A percentile compares a stretch with the other conserved stretches of the same genome.
Evolutionary conservation across 371 early-diverging fungal species (phyloP).

Genomic region (Apophysomyces sp.): DNA sequence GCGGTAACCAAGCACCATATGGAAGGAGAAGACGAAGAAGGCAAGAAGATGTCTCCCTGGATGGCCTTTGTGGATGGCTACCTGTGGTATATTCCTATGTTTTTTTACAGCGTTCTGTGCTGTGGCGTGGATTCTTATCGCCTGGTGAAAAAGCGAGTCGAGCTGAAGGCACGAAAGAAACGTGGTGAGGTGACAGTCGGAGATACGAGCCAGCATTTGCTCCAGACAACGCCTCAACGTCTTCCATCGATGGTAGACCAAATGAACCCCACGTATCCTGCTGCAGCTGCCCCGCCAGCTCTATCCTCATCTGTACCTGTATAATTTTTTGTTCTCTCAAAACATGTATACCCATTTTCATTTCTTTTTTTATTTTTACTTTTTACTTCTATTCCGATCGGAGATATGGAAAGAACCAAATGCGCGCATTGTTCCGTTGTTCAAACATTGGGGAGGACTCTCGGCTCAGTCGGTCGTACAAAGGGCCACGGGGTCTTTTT

Average conservation of each 20-base stretch:
- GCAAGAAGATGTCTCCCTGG: slow-evolving; percentile 19
- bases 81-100: slow-evolving; percentile 44
- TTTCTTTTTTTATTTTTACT: neutral
- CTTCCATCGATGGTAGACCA: neutral
- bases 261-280: neutral
- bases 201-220: neutral
- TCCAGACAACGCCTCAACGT: neutral
- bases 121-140: slow-evolving; percentile 44
- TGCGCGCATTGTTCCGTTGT: too few relatives aligned
- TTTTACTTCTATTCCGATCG: neutral
- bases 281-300: neutral
- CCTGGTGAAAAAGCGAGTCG: slow-evolving; percentile 40
- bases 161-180: slow-evolving; percentile 20
- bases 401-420: neutral
- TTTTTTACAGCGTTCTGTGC: slow-evolving; percentile 35
- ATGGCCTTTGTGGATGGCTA: slow-evolving; percentile 42
- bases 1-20: slow-evolving; percentile 5
- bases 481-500: too few relatives aligned
- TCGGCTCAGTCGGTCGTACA: too few relatives aligned
- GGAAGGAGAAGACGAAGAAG: slow-evolving; percentile 7
- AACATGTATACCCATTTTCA: neutral
- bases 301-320: neutral
- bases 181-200: neutral
- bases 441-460: too few relatives aligned
- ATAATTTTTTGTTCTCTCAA: neutral